These are phyloP conservation scores for Saccharomycopsis synnaedendra DNA, from an alignment of 805 yeast genomes.

Conservation along the genomic window DNA sequence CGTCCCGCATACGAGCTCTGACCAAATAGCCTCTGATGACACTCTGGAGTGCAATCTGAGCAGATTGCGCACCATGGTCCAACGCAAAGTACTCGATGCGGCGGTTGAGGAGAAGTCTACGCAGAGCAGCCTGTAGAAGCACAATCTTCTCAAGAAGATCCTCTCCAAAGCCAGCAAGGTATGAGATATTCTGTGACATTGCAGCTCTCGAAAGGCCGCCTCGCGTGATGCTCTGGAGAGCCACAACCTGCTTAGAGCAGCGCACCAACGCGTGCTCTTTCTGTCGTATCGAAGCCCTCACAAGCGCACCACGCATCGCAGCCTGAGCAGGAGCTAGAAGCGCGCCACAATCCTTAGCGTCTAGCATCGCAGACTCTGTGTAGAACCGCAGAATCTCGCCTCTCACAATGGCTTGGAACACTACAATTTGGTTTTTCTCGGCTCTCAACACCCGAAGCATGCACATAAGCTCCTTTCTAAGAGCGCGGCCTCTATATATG, in stretches of 20 bases:
- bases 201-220: not conserved
- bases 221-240: constrained; percentile 8
- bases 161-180: not conserved
- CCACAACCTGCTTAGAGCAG: not conserved
- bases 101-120: too few relatives aligned
- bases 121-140: not conserved
- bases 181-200: too few relatives aligned
- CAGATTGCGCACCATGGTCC: too few relatives aligned
- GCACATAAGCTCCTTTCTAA: constrained; percentile 17
- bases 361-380: constrained; percentile 1
- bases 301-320: constrained; percentile 25
- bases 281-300: constrained; percentile 22
- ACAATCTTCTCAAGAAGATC: not conserved
- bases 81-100: too few relatives aligned
- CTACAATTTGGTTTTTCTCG: constrained; percentile 6
- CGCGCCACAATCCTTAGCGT: constrained; percentile 4
- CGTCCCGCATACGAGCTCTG: constrained; percentile 17
- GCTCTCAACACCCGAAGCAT: not conserved
- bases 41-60: constrained; percentile 20
- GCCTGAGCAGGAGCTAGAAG: constrained; percentile 24
- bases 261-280: constrained; percentile 1
- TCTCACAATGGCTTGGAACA: constrained; percentile 28
- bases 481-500: constrained; percentile 34
- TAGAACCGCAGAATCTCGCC: constrained; percentile 20
- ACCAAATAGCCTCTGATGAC: constrained; percentile 24